Percentiles rank a stretch among this genome's conserved stretches.
Evolutionary conservation across 2,329 filamentous ascomycete genomes (phyloP).

Genomic region (Diaporthe batatas): DNA sequence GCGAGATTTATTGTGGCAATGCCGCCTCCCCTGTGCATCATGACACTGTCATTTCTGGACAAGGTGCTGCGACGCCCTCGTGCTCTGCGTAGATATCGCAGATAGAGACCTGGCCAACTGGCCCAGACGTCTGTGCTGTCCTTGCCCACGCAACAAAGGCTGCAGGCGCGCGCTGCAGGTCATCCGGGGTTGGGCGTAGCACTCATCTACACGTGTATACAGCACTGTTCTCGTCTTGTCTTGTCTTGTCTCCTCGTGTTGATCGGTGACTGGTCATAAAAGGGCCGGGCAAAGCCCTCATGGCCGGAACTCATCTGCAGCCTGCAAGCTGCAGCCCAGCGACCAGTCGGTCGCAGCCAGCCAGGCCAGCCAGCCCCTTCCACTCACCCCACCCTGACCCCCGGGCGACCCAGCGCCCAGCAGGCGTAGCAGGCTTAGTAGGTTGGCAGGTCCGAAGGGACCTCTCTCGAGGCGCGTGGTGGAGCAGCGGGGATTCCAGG

Average conservation of each 20-base stretch:
- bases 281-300: background rate
- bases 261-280: constrained; percentile 31
- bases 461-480: constrained; percentile 17
- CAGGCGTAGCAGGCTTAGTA: constrained; percentile 6
- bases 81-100: background rate
- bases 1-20: constrained; percentile 31
- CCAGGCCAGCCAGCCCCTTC: background rate
- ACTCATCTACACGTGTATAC: no score
- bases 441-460: constrained; percentile 10
- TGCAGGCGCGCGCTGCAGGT: constrained; percentile 14
- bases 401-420: background rate
- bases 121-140: background rate
- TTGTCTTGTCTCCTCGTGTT: background rate
- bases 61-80: background rate
- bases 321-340: constrained; percentile 28
- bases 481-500: constrained; percentile 32
- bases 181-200: constrained; percentile 14
- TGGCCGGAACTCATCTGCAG: constrained; percentile 23
- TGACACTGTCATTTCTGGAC: constrained; percentile 23
- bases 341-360: constrained; percentile 8
- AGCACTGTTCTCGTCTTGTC: background rate
- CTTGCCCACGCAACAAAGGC: background rate
- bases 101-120: constrained; percentile 6
- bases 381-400: constrained; percentile 8
- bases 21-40: constrained; percentile 6